Evolutionary conservation across 2,329 filamentous ascomycete genomes (phyloP), one percentile per base, ranked within the genome.

Genomic region (Tolypocladium tropicale): DNA sequence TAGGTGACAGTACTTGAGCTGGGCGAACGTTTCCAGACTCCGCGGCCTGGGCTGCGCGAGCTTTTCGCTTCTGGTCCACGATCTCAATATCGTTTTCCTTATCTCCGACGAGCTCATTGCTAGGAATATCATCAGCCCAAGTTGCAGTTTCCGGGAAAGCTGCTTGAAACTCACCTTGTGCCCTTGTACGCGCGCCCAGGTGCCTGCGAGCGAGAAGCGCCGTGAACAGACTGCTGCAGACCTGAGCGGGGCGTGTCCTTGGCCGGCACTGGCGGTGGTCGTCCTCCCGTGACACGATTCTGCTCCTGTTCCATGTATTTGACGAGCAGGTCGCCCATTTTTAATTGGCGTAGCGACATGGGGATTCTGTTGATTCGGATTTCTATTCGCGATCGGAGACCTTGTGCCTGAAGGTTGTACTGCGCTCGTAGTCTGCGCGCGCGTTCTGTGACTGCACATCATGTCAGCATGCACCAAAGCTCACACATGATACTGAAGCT

Each of bases 281-380:
- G 69, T 53, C 67, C 59, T 53, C 59, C 58, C 25, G 67, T 58
- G 6, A 64, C 53, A 63, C 73, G 70, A 53, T 74, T 71, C 54
- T 77, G 70, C 54, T 76, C 74, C 55, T 78, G 71, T 33, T 76
- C 72, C n/a, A 72, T 57, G 61, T 75, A 75, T 61, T 76, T 82
- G 52, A 72, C 67, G 14, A 92, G 69, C 10, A 97, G 77, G 49
- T 96, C 92, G 56, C 85, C 84, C 79, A 99, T 93, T 56, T 83
- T 95, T 59, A 84, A 79, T 66, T 87, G 89, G 58, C 93, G 85
- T 60, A 96, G 74, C 18, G 85, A 80, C 63, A 84, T 81, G 9
- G 94, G 94, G 54, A 97, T 94, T 55, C 94, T 86, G 68, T 96
- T 96, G 70, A 97, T 82, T 72, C 94, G 89, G 74, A 95, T 88